These are phyloP conservation scores for bread wheat (Triticum aestivum) DNA, from an alignment of 176 grass and related monocot genomes.

Conservation along the genomic window IWGSC_CS_RefSeq_v2.1 NC_057803.1:68549810-68550309, in stretches of 20 bases:
- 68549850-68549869: conserved; percentile 16
- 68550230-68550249: conserved; percentile 46
- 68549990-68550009: conserved; percentile 29
- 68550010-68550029: conserved; percentile 30
- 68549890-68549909: conserved; percentile 14
- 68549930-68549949: conserved; percentile 17
- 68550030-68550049: conserved; percentile 9
- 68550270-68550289: conserved; percentile 1
- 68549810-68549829: conserved; percentile 12
- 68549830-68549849: conserved; percentile 18
- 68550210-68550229: conserved; percentile 72
- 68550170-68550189: conserved; percentile 80
- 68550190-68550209: conserved; percentile 76
- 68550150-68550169: conserved; percentile 64
- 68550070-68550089: conserved; percentile 13
- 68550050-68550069: background rate
- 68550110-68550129: conserved; percentile 30
- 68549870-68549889: background rate
- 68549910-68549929: conserved; percentile 37
- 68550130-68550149: conserved; percentile 47
- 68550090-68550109: conserved; percentile 5
- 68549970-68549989: background rate
- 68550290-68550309: background rate
- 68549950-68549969: conserved; percentile 14
- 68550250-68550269: conserved; percentile 5